Evolutionary conservation across 495 filamentous ascomycete species (phyloP), one percentile per base, ranked within the genome.

Genomic region (Symbiotaphrina buchneri): DNA sequence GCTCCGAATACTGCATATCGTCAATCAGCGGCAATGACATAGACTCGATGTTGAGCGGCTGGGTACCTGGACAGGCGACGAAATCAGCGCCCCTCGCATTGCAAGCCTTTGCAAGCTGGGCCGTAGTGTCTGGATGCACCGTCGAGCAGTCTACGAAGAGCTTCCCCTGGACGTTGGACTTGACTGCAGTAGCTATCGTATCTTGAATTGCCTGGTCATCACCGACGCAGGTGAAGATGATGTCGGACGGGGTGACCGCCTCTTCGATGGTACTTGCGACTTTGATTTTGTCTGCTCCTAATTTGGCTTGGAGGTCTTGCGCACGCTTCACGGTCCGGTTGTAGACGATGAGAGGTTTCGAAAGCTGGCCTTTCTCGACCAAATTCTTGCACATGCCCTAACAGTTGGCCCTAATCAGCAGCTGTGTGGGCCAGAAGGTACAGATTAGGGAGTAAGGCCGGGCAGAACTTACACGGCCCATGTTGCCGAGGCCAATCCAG

Each of bases 331-430:
- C 38, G 17, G 53, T 56, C 39, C 83, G 77, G 56, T 92, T 94
- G 60, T 67, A 82, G 38, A 92, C 50, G 16, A 80, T 59, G 0
- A 91, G 44, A 1, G 80, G 73, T 27, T 63, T 55, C 6, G 65
- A 54, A 21, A 84, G 66, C 28, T 65, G 58, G 21, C 67, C 82
- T 46, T 90, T 92, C 40, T 66, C 51, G 10, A 74, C 70, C 19
- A 94, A 53, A 50, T 91, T 94, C 44, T 71, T 73, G 49, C 56
- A 61, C 80, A 92, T 92, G 35, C 79, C 82, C 76, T 87, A 25
- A 25, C n/a, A n/a, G n/a, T n/a, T n/a, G n/a, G n/a, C n/a, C n/a
- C n/a, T n/a, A n/a, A n/a, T n/a, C n/a, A n/a, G n/a, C n/a, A n/a
- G n/a, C n/a, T n/a, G n/a, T n/a, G n/a, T n/a, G n/a, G n/a, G n/a